These are phyloP conservation scores for Vickermania spadyakhi DNA, from an alignment of 208 protist species.

Conservation along the genomic window DNA sequence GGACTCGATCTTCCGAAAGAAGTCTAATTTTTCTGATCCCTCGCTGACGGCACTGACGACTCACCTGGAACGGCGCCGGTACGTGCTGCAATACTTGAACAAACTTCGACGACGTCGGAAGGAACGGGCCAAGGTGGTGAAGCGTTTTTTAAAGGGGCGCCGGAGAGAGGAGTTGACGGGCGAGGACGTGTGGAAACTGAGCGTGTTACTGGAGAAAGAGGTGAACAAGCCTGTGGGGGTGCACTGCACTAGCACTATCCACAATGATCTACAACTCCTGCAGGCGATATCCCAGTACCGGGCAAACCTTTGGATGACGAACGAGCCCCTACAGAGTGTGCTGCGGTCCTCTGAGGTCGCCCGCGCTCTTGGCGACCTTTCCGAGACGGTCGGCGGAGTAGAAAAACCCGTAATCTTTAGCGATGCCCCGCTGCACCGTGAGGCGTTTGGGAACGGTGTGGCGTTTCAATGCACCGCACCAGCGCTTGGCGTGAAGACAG, in stretches of 20 bases:
- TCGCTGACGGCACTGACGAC: conserved; percentile 31
- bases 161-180: conserved; percentile 35
- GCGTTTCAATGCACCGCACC: conserved; percentile 81
- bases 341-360: conserved; percentile 23
- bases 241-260: conserved; percentile 56
- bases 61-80: conserved; percentile 47
- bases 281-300: conserved; percentile 73
- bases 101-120: conserved; percentile 22
- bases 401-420: conserved; percentile 61
- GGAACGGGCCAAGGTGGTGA: conserved; percentile 17
- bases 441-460: conserved; percentile 62
- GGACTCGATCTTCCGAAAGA: conserved; percentile 43
- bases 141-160: conserved; percentile 39
- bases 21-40: conserved; percentile 33
- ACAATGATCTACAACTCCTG: conserved; percentile 71
- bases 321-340: conserved; percentile 18
- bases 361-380: conserved; percentile 25
- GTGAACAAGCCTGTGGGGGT: conserved; percentile 26
- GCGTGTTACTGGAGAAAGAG: conserved; percentile 32
- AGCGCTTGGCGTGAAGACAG: conserved; percentile 63
- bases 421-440: conserved; percentile 60
- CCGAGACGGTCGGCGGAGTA: conserved; percentile 60
- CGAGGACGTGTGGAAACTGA: conserved; percentile 70
- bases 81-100: conserved; percentile 39
- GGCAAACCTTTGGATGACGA: conserved; percentile 85